Evolutionary conservation across 73 alveolate species (phyloP), one percentile per base, ranked within the genome.

Genomic region (Paramecium primaurelia): DNA sequence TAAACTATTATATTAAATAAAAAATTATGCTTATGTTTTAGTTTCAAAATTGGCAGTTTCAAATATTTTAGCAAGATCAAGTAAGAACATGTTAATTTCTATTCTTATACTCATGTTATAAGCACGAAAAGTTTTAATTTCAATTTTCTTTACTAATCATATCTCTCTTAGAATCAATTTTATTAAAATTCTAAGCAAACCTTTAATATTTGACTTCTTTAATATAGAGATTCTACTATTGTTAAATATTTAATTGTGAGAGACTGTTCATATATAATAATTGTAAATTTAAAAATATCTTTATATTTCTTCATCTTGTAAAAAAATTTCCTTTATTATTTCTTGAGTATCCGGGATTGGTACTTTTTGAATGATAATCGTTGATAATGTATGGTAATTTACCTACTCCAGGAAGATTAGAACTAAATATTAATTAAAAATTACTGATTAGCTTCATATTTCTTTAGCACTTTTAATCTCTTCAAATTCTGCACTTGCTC

Each of bases 231-330:
- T 34, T 34, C 38, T 34, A 34, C 1, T 34, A 34, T 34, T 34
- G 5, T 10, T 7, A 40, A 40, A 3, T 0, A 87, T 97, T 97
- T 94, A 98, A 92, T 96, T 98, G 2, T 40, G 2, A 8, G 8
- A 2, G 10, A 40, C 8, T 8, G 10, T 5, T 40, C 16, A 40
- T 40, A 40, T 40, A 40, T 98, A 18, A 20, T 80, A 80, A 38
- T 3, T 42, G 49, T 80, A 20, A 80, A 26, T 80, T 80, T 25
- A 80, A 80, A 45, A 32, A 80, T 42, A 80, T 80, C 91, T 80
- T 80, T 9, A 20, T 4, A 25, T 45, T 40, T 42, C 20, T 34
- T 89, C 94, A 89, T 45, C 94, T 40, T 32, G 94, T 89, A 36
- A 71, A 89, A 88, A 89, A 89, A 32, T 38, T 47, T 20, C 94